Conservation (phyloP, 2,329 filamentous ascomycete species). For the Hypoxylon sp. region DNA sequence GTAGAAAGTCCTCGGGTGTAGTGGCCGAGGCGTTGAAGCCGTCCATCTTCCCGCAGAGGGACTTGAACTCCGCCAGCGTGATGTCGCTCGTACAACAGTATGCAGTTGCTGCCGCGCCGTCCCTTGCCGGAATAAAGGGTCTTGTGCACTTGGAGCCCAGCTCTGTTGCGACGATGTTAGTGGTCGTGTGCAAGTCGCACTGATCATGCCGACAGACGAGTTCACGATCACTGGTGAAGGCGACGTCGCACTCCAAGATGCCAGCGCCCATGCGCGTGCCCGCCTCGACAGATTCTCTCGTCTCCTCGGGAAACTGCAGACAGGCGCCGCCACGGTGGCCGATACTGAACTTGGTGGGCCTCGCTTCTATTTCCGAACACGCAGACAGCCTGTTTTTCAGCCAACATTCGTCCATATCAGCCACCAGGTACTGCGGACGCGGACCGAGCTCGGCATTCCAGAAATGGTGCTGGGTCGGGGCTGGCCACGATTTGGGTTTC, state of each 20-base stretch:
- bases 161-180: conserved; percentile 74
- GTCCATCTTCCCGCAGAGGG: conserved; percentile 80
- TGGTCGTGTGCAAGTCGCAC: conserved; percentile 78
- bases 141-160: conserved; percentile 75
- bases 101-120: conserved; percentile 68
- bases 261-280: conserved; percentile 78
- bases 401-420: conserved; percentile 72
- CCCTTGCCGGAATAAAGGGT: conserved; percentile 71
- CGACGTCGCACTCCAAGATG: conserved; percentile 77
- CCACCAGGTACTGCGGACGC: conserved; percentile 74
- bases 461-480: conserved; percentile 31
- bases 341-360: conserved; percentile 70
- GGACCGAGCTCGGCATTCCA: conserved; percentile 72
- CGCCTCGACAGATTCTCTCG: conserved; percentile 70
- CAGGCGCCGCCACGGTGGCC: conserved; percentile 74
- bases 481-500: conserved; percentile 28
- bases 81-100: conserved; percentile 81
- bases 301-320: conserved; percentile 76
- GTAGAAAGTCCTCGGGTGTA: conserved; percentile 70
- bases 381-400: conserved; percentile 72
- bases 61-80: conserved; percentile 76
- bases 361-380: conserved; percentile 70
- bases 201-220: conserved; percentile 79
- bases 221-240: conserved; percentile 74
- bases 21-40: conserved; percentile 71